Evolutionary conservation across 371 early-diverging fungal genomes (phyloP).

Genomic region (Mortierella polycephala): DNA sequence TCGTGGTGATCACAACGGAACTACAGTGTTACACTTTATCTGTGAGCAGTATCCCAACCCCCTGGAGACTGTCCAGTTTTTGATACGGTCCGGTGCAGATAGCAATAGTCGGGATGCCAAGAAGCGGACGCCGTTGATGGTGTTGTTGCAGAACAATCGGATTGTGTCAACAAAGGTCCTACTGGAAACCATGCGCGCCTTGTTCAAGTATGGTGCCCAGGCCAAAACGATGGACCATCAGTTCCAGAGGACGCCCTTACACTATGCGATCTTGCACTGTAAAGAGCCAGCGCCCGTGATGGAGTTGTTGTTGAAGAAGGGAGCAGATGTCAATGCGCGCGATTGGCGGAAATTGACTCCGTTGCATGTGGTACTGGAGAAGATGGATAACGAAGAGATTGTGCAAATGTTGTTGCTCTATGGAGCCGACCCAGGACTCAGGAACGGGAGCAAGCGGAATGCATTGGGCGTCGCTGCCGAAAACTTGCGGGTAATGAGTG

Average conservation of each 20-base stretch:
- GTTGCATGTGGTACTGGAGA: conserved; percentile 42
- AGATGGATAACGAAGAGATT: conserved; percentile 50
- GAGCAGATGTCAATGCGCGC: conserved; percentile 41
- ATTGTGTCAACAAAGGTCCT: conserved; percentile 35
- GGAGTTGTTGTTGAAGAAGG: conserved; percentile 44
- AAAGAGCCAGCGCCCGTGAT: conserved; percentile 47
- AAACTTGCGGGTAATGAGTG: conserved; percentile 49
- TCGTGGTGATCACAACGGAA: conserved; percentile 40
- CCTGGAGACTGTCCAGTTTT: conserved; percentile 33
- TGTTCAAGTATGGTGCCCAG: conserved; percentile 49
- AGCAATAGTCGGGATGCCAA: conserved; percentile 47
- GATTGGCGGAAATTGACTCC: conserved; percentile 40
- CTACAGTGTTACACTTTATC: conserved; percentile 42
- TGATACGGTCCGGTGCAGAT: conserved; percentile 43
- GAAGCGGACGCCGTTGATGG: conserved; percentile 53
- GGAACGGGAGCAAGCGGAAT: conserved; percentile 47
- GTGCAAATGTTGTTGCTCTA: conserved; percentile 48
- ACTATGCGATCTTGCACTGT: conserved; percentile 44
- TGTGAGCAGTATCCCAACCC: conserved; percentile 50
- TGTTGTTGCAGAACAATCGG: conserved; percentile 33
- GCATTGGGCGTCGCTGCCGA: conserved; percentile 47
- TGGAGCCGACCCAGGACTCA: conserved; percentile 48
- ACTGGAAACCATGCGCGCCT: conserved; percentile 30
- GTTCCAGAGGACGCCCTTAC: conserved; percentile 32
- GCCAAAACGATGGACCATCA: conserved; percentile 30